phyloP scores from a whole-genome alignment of 192 early-diverging fungal genomes.

The Coemansia sp. region DNA sequence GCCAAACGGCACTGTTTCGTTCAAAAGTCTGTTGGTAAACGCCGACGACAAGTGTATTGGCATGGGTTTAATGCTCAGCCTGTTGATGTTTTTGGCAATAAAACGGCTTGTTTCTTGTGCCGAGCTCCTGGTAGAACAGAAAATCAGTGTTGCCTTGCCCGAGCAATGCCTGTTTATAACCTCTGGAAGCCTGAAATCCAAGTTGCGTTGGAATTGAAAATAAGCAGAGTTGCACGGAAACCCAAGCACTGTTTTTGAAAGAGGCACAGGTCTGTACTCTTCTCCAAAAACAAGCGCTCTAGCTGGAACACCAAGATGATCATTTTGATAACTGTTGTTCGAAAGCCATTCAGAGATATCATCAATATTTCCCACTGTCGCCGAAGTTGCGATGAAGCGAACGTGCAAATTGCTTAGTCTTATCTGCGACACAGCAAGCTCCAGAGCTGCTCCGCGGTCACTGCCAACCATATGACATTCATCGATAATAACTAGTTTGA shows the following conservation, averaged over 20 bases:
- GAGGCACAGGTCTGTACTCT: conserved; percentile 66
- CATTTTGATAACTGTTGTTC: not conserved
- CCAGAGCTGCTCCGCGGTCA: conserved; percentile 63
- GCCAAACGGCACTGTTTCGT: conserved; percentile 56
- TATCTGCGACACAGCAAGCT: conserved; percentile 62
- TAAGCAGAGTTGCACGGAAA: conserved; percentile 41
- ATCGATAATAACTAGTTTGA: conserved; percentile 62
- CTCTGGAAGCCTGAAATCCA: conserved; percentile 57
- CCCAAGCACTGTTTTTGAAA: conserved; percentile 59
- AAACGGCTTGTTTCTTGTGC: conserved; percentile 42
- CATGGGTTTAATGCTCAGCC: conserved; percentile 11
- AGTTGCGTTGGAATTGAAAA: conserved; percentile 61
- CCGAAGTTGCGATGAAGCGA: conserved; percentile 66
- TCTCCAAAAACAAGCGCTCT: conserved; percentile 64
- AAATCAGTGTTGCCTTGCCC: conserved; percentile 38
- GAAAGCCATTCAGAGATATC: conserved; percentile 72
- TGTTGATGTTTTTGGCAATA: conserved; percentile 23
- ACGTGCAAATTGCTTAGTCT: conserved; percentile 24
- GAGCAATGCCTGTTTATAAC: conserved; percentile 39
- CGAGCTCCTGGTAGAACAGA: conserved; percentile 53
- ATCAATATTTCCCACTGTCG: conserved; percentile 69
- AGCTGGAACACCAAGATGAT: conserved; percentile 12
- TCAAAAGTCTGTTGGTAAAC: conserved; percentile 37
- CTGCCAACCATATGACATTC: conserved; percentile 71
- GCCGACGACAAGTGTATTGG: conserved; percentile 17